These are phyloP conservation scores for Vitis riparia DNA, from an alignment of 164 flowering plant genomes.

Conservation along the genomic window DNA sequence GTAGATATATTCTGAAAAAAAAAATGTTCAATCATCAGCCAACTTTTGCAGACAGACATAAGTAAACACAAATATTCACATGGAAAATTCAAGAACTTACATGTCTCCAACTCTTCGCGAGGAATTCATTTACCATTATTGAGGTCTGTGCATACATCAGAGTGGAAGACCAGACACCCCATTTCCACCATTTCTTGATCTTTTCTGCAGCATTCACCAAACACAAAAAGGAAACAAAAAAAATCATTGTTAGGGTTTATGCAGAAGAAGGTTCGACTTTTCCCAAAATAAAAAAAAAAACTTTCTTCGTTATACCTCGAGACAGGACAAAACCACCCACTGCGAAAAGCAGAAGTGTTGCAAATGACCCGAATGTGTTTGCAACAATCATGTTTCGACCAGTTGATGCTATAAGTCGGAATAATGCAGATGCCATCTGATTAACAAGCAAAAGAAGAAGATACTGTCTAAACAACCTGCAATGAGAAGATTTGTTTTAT, in stretches of 20 bases:
- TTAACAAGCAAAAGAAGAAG: slow-evolving; percentile 19
- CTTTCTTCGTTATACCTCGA: slow-evolving; percentile 15
- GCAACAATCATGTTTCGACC: slow-evolving; percentile 29
- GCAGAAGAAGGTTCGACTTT: too few species aligned
- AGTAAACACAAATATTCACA: background rate
- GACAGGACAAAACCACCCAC: slow-evolving; percentile 31
- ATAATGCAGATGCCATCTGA: slow-evolving; percentile 35
- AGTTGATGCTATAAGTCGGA: slow-evolving; percentile 20
- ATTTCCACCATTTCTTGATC: too few species aligned
- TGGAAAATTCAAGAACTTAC: too few species aligned
- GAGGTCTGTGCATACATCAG: too few species aligned
- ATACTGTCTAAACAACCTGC: slow-evolving; percentile 32
- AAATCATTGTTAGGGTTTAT: background rate
- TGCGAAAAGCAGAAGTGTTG: slow-evolving; percentile 9
- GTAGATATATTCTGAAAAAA: slow-evolving; percentile 5
- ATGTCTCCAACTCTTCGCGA: too few species aligned
- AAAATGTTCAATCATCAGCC: background rate
- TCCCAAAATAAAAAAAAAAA: background rate
- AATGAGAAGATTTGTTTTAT: background rate
- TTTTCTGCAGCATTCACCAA: too few species aligned
- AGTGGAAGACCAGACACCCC: too few species aligned
- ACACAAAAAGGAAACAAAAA: background rate
- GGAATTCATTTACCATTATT: too few species aligned
- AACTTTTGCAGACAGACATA: background rate
- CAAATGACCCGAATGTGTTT: slow-evolving; percentile 24